Evolutionary conservation across 2,329 filamentous ascomycete genomes (phyloP).

Genomic region (Coniochaeta hoffmannii): DNA sequence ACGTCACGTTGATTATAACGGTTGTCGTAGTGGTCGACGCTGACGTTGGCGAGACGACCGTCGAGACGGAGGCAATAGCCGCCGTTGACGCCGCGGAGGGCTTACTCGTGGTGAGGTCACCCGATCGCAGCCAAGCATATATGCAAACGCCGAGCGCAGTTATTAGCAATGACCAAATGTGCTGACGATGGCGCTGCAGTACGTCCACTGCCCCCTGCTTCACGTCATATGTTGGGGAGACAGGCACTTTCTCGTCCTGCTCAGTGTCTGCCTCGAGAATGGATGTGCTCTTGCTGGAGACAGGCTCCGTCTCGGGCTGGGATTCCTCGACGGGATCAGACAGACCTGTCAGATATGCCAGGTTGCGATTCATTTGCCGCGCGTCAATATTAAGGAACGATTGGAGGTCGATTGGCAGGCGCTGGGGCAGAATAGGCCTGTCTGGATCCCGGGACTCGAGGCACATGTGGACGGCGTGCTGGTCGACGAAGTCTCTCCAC

Average conservation of each 20-base stretch:
- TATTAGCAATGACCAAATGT: background rate
- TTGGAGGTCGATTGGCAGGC: constrained; percentile 38
- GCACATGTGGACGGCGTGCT: constrained; percentile 38
- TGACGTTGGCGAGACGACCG: constrained; percentile 6
- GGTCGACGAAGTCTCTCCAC: constrained; percentile 28
- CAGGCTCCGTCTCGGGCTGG: background rate
- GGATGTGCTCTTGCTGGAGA: background rate
- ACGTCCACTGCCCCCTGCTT: background rate
- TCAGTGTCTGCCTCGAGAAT: background rate
- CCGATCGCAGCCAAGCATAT: background rate
- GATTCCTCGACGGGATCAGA: constrained; percentile 13
- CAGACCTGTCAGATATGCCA: constrained; percentile 39
- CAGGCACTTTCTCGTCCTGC: background rate
- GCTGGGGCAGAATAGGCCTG: constrained; percentile 26
- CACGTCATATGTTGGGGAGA: background rate
- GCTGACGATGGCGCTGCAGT: background rate
- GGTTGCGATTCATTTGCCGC: constrained; percentile 44
- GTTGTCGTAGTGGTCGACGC: constrained; percentile 20
- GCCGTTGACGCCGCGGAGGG: background rate
- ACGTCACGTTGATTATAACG: constrained; percentile 28
- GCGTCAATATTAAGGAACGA: constrained; percentile 44
- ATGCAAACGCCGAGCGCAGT: background rate
- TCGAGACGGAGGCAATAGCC: constrained; percentile 4
- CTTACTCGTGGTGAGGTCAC: background rate
- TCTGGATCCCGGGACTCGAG: constrained; percentile 33